A percentile compares a stretch with the other conserved stretches of the same genome.
Evolutionary conservation across 768 basidiomycete species (phyloP).

Genomic region (Termitomyces sp.): DNA sequence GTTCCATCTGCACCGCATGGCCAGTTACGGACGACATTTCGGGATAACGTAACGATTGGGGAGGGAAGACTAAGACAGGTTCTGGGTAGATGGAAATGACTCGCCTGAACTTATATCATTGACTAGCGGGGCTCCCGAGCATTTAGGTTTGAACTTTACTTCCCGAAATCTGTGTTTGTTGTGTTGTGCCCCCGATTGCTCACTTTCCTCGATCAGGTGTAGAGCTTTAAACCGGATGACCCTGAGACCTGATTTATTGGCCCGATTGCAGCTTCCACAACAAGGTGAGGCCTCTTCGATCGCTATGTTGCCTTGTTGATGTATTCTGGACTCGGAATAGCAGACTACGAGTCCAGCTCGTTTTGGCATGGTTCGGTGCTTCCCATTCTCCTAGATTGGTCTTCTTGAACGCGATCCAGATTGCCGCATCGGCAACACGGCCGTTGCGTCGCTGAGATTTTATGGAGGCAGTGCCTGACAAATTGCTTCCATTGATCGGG

Average conservation of each 20-base stretch:
- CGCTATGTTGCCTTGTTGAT: slow-evolving; percentile 14
- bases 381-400: slow-evolving; percentile 18
- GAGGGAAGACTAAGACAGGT: slow-evolving; percentile 46
- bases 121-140: slow-evolving; percentile 29
- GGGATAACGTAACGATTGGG: slow-evolving; percentile 48
- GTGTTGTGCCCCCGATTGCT: slow-evolving; percentile 41
- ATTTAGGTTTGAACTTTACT: slow-evolving; percentile 34
- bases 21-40: slow-evolving; percentile 60
- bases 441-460: slow-evolving; percentile 27
- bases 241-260: slow-evolving; percentile 31
- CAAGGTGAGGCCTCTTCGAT: slow-evolving; percentile 9
- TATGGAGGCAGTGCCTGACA: slow-evolving; percentile 32
- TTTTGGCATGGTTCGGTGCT: slow-evolving; percentile 24
- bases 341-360: not conserved
- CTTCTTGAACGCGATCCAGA: slow-evolving; percentile 8
- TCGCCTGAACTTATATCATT: slow-evolving; percentile 39
- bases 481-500: slow-evolving; percentile 55
- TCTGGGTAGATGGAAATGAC: slow-evolving; percentile 38
- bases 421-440: slow-evolving; percentile 28
- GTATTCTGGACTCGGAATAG: slow-evolving; percentile 6
- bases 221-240: slow-evolving; percentile 31
- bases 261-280: slow-evolving; percentile 18
- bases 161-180: slow-evolving; percentile 32
- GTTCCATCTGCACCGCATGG: slow-evolving; percentile 57
- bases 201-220: slow-evolving; percentile 48